Evolutionary conservation across 108 stramenopile genomes (phyloP), one percentile per base, ranked within the genome.

Genomic region (Discostella stelligeroides): DNA sequence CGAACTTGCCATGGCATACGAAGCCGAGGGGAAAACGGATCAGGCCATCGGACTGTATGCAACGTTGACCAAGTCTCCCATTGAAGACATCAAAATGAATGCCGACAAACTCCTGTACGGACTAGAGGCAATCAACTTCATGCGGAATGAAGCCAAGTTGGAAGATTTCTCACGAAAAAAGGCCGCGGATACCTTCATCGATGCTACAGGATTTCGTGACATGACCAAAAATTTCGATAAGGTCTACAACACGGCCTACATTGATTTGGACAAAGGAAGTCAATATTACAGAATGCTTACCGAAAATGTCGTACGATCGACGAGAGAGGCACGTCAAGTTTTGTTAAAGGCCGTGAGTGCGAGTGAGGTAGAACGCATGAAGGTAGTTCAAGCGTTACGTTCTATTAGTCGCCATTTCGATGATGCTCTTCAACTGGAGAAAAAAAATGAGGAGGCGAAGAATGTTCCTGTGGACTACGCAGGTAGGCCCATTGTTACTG

Each of bases 1-100:
- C 24, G 91, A 95, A 58, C 76, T 95, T 13, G 95, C 91, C 56
- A 93, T 93, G 95, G 90, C 90, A 18, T 93, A 93, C 60, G 95
- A 95, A 65, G 95, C 95, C 7, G 86, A 79, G 8, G 92, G 92
- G 14, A 57, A 85, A 39, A 86, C 88, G 0, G 68, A 86, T 14
- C 86, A 95, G 57, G 95, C 95, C 23, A 75, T 79, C 38, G 56
- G 62, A 11, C 75, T 92, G 11, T 95, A 92, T 63, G 72, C 63
- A 27, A 74, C 85, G 1, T 65, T 96, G 15, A 70, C 84, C 7
- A 88, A 89, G 51, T 85, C 81, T 47, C 81, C 92, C 11, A 91
- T 89, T 23, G 92, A 92, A 63, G 66, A 85, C 23, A 85, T 92
- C 47, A 94, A 94, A 58, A 66, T 57, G 65, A 92, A 94, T 60